phyloP scores from a whole-genome alignment of 805 yeast species.

The Wickerhamiella shivajii region DNA sequence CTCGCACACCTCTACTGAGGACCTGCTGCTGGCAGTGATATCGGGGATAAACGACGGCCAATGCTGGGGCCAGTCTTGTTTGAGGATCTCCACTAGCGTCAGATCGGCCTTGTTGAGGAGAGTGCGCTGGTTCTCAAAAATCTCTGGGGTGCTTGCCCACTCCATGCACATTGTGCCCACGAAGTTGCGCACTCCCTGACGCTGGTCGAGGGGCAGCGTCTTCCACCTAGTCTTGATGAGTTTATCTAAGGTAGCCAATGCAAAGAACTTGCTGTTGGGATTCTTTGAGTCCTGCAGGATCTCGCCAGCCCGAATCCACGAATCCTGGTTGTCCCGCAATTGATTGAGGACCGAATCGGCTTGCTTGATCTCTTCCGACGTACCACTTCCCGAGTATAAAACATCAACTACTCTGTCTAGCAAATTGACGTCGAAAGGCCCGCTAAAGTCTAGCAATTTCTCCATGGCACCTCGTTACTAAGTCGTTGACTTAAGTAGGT shows the following conservation, averaged over 20 bases:
- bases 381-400: slow-evolving; percentile 67
- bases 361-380: slow-evolving; percentile 32
- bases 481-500: no score
- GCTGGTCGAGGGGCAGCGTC: slow-evolving; percentile 72
- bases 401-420: slow-evolving; percentile 77
- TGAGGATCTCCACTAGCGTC: slow-evolving; percentile 83
- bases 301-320: slow-evolving; percentile 90
- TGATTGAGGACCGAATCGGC: slow-evolving; percentile 28
- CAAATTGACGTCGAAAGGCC: slow-evolving; percentile 63
- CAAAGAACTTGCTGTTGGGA: slow-evolving; percentile 85
- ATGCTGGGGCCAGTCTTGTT: slow-evolving; percentile 98
- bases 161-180: slow-evolving; percentile 86
- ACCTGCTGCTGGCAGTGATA: slow-evolving; percentile 66
- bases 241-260: slow-evolving; percentile 76
- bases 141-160: slow-evolving; percentile 69
- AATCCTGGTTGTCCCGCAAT: slow-evolving; percentile 87
- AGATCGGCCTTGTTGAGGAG: slow-evolving; percentile 85
- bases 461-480: slow-evolving; percentile 51
- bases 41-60: slow-evolving; percentile 98
- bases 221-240: slow-evolving; percentile 90
- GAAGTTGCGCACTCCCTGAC: slow-evolving; percentile 86
- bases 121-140: slow-evolving; percentile 59
- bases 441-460: slow-evolving; percentile 68
- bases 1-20: slow-evolving; percentile 88
- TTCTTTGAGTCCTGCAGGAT: slow-evolving; percentile 65